A percentile compares a stretch with the other conserved stretches of the same genome.
phyloP scores from a whole-genome alignment of 495 filamentous ascomycete genomes.

The Aspergillus affinis region DNA sequence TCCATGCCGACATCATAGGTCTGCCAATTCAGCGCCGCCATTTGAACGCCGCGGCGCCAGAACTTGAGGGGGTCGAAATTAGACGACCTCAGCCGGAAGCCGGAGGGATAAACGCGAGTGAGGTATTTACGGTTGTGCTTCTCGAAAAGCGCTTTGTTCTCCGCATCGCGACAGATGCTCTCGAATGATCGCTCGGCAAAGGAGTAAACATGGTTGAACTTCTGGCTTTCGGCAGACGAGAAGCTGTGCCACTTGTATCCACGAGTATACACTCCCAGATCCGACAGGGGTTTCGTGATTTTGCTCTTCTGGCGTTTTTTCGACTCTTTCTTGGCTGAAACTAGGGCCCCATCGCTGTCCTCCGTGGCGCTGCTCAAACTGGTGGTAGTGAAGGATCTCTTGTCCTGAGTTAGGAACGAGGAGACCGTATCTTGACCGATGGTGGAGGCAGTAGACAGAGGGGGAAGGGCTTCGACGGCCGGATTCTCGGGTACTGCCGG shows the following conservation, averaged over 20 bases:
- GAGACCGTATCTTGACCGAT: constrained; percentile 44
- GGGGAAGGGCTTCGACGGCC: constrained; percentile 49
- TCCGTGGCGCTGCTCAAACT: constrained; percentile 62
- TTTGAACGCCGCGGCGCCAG: constrained; percentile 94
- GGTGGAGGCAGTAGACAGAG: constrained; percentile 58
- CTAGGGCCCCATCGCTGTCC: constrained; percentile 57
- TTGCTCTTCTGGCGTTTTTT: constrained; percentile 74
- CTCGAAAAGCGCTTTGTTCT: constrained; percentile 71
- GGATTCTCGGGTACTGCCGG: constrained; percentile 55
- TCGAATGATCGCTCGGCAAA: constrained; percentile 85
- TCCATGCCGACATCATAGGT: constrained; percentile 95
- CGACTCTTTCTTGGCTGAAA: constrained; percentile 45
- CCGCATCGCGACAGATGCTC: constrained; percentile 67
- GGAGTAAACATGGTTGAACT: constrained; percentile 90
- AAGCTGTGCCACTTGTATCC: constrained; percentile 85
- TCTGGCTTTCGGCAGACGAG: constrained; percentile 70
- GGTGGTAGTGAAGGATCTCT: constrained; percentile 54
- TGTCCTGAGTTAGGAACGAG: constrained; percentile 47
- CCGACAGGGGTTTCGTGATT: constrained; percentile 78
- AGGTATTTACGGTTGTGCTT: constrained; percentile 88
- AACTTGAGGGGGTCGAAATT: constrained; percentile 92
- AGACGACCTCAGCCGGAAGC: constrained; percentile 72
- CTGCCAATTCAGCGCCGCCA: constrained; percentile 97
- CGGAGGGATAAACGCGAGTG: constrained; percentile 90
- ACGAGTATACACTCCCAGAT: constrained; percentile 83